Base-by-base conservation (phyloP, 495 filamentous ascomycete species). In the Parathielavia appendiculata region DNA sequence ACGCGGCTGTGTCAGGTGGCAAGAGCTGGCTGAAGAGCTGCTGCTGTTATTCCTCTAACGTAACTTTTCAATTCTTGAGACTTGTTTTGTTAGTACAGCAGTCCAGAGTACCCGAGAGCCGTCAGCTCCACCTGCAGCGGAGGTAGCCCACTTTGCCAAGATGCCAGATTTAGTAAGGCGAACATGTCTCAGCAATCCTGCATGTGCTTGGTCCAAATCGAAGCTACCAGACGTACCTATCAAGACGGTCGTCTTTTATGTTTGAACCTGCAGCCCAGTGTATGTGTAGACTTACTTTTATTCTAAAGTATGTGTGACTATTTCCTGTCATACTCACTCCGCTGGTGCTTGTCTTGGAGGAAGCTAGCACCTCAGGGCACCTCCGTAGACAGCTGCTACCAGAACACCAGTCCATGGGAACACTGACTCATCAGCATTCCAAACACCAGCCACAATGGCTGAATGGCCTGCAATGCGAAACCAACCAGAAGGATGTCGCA, bases 1-100 rank as follows among this genome's bases (percentile, higher is more conserved):
- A 61, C 49, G 52, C 38, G 59, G 60, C 59, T 64, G 67, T 54
- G 57, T 59, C 38, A 41, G 55, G 60, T 40, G 54, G 54, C 53
- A 45, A 45, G 34, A 60, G 12, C 26, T 26, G 35, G 22, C 39
- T 20, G 16, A 10, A 19, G 12, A 30, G 26, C 26, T 30, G 26
- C 7, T 13, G 0, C 20, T 13, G n/a, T 50, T 34, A 47, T 19
- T 11, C 1, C 5, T 10, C 35, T 55, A 60, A 48, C 50, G 30
- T 11, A 16, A 20, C 23, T n/a, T 12, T 9, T 34, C 44, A 10
- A 5, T 1, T 32, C n/a, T 2, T 10, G 1, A 1, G 1, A 8
- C 26, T 2, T 5, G 32, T 5, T 6, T 8, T 20, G 13, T 1
- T 55, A 49, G 44, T 40, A 55, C 6, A 30, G 44, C 8, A 20